Conservation (phyloP, 2,329 filamentous ascomycete genomes). For the Ophiognomonia clavigignenti-juglandacearum region DNA sequence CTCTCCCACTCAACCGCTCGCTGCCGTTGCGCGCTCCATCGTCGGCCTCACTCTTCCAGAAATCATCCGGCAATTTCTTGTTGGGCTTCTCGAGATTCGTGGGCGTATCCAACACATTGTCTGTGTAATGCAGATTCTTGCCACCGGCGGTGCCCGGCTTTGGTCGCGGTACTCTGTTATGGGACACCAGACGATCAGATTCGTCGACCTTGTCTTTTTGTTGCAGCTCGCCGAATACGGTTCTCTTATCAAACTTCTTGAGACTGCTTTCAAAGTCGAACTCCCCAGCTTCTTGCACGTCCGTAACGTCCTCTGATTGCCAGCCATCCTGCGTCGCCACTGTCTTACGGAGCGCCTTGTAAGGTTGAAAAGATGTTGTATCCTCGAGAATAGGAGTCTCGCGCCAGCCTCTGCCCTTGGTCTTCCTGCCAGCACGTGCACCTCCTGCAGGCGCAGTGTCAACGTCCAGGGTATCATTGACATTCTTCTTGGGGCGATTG, state of each 20-base stretch:
- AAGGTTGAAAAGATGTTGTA: constrained; percentile 59
- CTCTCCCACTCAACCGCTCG: constrained; percentile 44
- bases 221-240: constrained; percentile 86
- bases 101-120: constrained; percentile 77
- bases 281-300: constrained; percentile 87
- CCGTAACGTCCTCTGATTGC: constrained; percentile 93
- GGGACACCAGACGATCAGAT: constrained; percentile 81
- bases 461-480: constrained; percentile 24
- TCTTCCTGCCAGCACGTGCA: constrained; percentile 26
- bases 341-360: constrained; percentile 55
- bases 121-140: constrained; percentile 86
- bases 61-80: constrained; percentile 38
- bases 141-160: constrained; percentile 70
- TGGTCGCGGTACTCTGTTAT: constrained; percentile 61
- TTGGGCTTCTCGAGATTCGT: constrained; percentile 29
- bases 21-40: constrained; percentile 45
- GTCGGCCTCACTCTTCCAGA: constrained; percentile 73
- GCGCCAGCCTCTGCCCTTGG: constrained; percentile 54
- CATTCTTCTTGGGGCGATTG: constrained; percentile 26
- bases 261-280: constrained; percentile 90
- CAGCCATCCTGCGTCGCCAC: constrained; percentile 65
- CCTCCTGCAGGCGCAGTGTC: constrained; percentile 18
- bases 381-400: constrained; percentile 57
- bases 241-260: constrained; percentile 91
- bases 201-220: constrained; percentile 87